phyloP scores from a whole-genome alignment of 148 eudicot genomes.

The Pouteria glomerata region DNA sequence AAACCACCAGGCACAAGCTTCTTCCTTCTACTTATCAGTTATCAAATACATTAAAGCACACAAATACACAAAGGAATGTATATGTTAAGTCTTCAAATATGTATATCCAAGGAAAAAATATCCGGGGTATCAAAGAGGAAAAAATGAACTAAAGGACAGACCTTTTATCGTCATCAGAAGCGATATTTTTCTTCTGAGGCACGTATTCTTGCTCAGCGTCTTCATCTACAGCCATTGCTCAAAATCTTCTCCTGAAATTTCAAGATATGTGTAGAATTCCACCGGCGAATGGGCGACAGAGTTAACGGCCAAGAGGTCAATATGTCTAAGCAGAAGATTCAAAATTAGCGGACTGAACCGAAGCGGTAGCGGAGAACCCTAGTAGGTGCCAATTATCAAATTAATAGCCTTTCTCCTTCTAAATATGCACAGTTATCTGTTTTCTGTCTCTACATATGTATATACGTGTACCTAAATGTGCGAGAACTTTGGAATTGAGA shows the following conservation, averaged over 20 bases:
- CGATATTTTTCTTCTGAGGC: constrained; percentile 46
- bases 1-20: constrained; percentile 81
- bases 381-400: not conserved
- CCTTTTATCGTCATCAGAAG: constrained; percentile 80
- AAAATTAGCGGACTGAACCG: not conserved
- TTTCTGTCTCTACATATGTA: too few species aligned
- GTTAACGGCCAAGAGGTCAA: not conserved
- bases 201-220: constrained; percentile 24
- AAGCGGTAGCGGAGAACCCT: constrained; percentile 1
- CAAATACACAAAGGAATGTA: not conserved
- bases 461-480: too few species aligned
- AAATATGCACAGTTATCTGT: too few species aligned
- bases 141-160: constrained; percentile 4
- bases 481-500: too few species aligned
- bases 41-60: constrained; percentile 1
- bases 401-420: too few species aligned
- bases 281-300: not conserved
- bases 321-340: not conserved
- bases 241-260: not conserved
- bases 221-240: constrained; percentile 50
- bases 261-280: too few species aligned
- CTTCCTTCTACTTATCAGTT: constrained; percentile 46
- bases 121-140: not conserved
- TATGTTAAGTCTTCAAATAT: not conserved
- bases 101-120: not conserved